Percentiles rank a stretch among this genome's conserved stretches.
These are phyloP conservation scores for Tephrocybe sp. DNA, from an alignment of 768 basidiomycete species.

Conservation along the genomic window DNA sequence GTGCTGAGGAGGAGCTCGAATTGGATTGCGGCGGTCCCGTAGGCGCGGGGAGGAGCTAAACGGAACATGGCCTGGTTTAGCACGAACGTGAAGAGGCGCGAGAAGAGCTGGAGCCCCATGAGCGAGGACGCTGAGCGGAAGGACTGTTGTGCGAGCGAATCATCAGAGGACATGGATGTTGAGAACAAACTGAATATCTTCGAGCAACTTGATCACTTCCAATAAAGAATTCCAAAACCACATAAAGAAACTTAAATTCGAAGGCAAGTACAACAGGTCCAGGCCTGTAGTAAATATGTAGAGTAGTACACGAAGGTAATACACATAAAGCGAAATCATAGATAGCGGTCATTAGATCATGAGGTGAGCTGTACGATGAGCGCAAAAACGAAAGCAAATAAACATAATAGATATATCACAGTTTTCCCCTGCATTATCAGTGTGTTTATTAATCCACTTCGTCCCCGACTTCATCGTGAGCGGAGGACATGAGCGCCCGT, in stretches of 20 bases:
- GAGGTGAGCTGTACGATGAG: conserved; percentile 10
- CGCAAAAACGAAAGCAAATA: conserved; percentile 13
- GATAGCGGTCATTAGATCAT: conserved; percentile 14
- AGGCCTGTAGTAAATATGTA: background rate
- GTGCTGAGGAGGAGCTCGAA: conserved; percentile 91
- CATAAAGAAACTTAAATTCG: background rate
- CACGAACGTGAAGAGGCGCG: conserved; percentile 81
- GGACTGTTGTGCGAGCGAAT: conserved; percentile 29
- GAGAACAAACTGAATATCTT: conserved; percentile 1
- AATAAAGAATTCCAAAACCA: too few relatives aligned
- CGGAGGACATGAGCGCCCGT: conserved; percentile 22
- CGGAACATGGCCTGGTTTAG: conserved; percentile 89
- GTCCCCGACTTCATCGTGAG: conserved; percentile 1
- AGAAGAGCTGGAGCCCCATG: conserved; percentile 83
- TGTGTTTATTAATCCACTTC: conserved; percentile 15
- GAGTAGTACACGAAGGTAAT: conserved; percentile 13
- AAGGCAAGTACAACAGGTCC: conserved; percentile 13
- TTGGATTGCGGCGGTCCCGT: conserved; percentile 90
- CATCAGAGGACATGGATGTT: conserved; percentile 15
- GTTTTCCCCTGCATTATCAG: background rate
- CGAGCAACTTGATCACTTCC: too few relatives aligned
- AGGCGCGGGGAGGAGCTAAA: conserved; percentile 79
- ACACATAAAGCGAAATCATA: conserved; percentile 8
- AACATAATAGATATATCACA: conserved; percentile 12
- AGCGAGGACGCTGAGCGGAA: conserved; percentile 60